Evolutionary conservation across 129 eudicot species (phyloP).

Genomic region (Lonicera japonica): DNA sequence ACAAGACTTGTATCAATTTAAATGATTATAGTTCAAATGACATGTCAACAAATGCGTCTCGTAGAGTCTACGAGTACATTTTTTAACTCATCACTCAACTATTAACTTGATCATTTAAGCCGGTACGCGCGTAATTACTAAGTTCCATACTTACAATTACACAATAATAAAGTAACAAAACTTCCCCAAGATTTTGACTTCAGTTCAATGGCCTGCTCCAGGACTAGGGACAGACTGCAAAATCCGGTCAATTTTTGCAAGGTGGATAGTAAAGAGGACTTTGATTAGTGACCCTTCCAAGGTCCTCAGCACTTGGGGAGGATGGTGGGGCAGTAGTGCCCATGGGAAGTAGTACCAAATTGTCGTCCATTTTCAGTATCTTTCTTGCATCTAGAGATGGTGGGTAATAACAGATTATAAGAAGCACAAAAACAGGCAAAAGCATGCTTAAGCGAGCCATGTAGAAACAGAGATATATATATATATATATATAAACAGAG

Average conservation of each 20-base stretch:
- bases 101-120: too few relatives aligned
- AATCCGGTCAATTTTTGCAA: background rate
- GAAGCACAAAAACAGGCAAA: conserved; percentile 8
- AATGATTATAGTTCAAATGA: too few relatives aligned
- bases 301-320: conserved; percentile 10
- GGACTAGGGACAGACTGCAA: conserved; percentile 25
- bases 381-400: conserved; percentile 31
- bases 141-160: too few relatives aligned
- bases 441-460: conserved; percentile 20
- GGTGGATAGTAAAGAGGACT: background rate
- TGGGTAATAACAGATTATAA: conserved; percentile 15
- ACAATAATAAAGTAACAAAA: too few relatives aligned
- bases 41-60: too few relatives aligned
- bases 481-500: too few relatives aligned
- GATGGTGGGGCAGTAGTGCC: conserved; percentile 11
- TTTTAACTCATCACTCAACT: too few relatives aligned
- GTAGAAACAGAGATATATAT: background rate
- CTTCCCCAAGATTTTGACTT: background rate
- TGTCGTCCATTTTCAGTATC: conserved; percentile 18
- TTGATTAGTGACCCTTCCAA: background rate
- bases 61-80: too few relatives aligned
- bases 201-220: conserved; percentile 13
- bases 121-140: too few relatives aligned
- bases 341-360: conserved; percentile 11
- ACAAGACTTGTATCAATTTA: too few relatives aligned